Evolutionary conservation across 2,329 filamentous ascomycete genomes (phyloP), one percentile per base, ranked within the genome.

Genomic region (Monosporascus sp.): DNA sequence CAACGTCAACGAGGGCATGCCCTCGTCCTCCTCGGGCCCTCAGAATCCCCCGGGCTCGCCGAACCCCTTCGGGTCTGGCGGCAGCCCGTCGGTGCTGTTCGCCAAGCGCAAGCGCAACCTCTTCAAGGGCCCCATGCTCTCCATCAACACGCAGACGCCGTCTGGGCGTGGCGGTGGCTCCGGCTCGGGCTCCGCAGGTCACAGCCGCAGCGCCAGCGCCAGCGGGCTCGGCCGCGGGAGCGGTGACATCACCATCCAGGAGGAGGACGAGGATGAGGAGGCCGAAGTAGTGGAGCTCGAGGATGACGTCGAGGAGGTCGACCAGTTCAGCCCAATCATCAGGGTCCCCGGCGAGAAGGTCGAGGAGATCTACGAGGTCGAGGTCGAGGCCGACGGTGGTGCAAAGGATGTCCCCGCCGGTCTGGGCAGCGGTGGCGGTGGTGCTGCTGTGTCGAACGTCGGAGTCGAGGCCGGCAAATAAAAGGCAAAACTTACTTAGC

Each of bases 81-180:
- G 63, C 3, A 68, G 64, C 45, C 69, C 68, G 5, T 68, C 67
- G 2, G 79, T 94, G 0, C 75, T 90, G 45, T 95, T 94, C 64
- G 89, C 90, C 1, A 90, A 90, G 66, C 75, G 89, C 53, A 95
- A 93, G 72, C 81, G 88, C 53, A 90, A 84, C 52, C 69, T 92
- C 2, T 94, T 95, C 74, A 93, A 93, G 67, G 90, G 90, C 0
- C 90, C 90, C 0, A 84, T 84, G 70, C 72, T 87, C 31, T 80
- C 81, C 58, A 74, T 85, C 47, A 76, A 75, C 14, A 60, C 42
- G 22, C 42, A 31, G 7, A 14, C 24, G 11, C 42, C 51, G 46
- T 50, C 72, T 64, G n/a, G 69, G 56, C 55, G 65, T 36, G 58
- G 64, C 44, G 63, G 70, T 27, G 61, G 68, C 9, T 34, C 31